Base-by-base conservation (phyloP, 1,284 basidiomycete genomes). In the Leccinum angustisporum region DNA sequence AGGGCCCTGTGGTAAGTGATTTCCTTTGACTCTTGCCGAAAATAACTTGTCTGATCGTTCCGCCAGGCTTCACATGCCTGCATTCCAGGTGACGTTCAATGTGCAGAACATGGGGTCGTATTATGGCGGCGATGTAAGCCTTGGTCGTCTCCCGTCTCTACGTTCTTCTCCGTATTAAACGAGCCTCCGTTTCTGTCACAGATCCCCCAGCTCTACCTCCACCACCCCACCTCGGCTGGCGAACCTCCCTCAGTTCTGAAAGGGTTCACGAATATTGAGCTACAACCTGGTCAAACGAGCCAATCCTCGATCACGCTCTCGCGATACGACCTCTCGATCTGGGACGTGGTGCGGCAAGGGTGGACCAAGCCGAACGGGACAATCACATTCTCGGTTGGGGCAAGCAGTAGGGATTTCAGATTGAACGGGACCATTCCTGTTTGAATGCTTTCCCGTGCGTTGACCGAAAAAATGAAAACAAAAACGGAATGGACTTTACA, bases 191-290 rank as follows among this genome's bases (percentile, higher is more conserved):
- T 46, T 46, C 18, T 46, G 18, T 10, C 43, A 0, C 56, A 87
- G 83, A 80, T 83, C n/a, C 84, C 86, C 2, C 88, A 90, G 72
- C 72, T 90, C 5, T 91, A 90, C 71, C 58, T 89, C 13, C 80
- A 84, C 67, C 83, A 85, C 69, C 85, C 86, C 0, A 60, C 78
- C 0, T 83, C 81, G 0, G 78, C 86, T 2, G 78, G 78, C 16
- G 83, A 86, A 62, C 86, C 88, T 2, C 88, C 88, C 0, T 81
- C 81, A 9, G 68, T 88, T 56, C 75, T 91, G 36, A 85, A 82
- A 68, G 88, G 88, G 4, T 91, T 91, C 74, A 84, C 83, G n/a
- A 78, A 86, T 63, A 73, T 86, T 10, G 79, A 79, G 27, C 66
- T 88, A 1, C 62, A 68, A 0, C 78, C 85, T 2, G 83, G 83